Base-by-base conservation (phyloP, 805 yeast genomes). In the Suhomyces prunicola region DNA sequence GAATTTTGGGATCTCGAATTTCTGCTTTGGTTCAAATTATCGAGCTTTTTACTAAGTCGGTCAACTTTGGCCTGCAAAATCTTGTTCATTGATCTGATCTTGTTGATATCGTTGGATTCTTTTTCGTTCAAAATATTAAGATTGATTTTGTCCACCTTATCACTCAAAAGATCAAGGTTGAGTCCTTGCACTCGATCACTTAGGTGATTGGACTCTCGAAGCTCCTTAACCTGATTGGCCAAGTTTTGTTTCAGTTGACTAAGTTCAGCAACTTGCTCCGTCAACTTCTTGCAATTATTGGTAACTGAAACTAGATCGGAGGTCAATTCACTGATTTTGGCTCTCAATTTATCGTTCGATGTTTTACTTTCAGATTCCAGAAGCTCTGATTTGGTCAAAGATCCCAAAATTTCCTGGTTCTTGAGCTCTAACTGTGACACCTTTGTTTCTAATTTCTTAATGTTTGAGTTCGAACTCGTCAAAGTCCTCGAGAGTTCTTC, bases 301-400 rank as follows among this genome's bases (percentile, higher is more conserved):
- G 65, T 63, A 13, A 66, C 61, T 41, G 60, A 65, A 19, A 60
- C 54, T n/a, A 75, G 56, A 40, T 76, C 78, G 13, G 64, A 62
- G 0, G 64, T 56, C 46, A 73, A 57, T 8, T 58, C 54, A n/a
- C 62, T 62, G 40, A 68, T 56, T 35, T 67, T 68, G 5, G 50
- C 44, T 27, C 71, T 74, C 24, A 76, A 59, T 17, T 62, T 59
- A 13, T 52, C 58, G 35, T 70, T 74, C 10, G 76, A 77, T 4
- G 39, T 39, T 26, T 23, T 22, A 4, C 15, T 27, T n/a, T 31
- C 29, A 10, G 31, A 24, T 5, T 52, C 55, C 19, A 47, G 22
- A 17, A 40, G 36, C 27, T 52, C 51, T 17, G 39, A 27, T 40
- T 26, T 29, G 15, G 45, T 22, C 15, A 36, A 33, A 15, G 36